phyloP scores from a whole-genome alignment of 2,329 filamentous ascomycete genomes.

The Hawksworthiomyces lignivorus region DNA sequence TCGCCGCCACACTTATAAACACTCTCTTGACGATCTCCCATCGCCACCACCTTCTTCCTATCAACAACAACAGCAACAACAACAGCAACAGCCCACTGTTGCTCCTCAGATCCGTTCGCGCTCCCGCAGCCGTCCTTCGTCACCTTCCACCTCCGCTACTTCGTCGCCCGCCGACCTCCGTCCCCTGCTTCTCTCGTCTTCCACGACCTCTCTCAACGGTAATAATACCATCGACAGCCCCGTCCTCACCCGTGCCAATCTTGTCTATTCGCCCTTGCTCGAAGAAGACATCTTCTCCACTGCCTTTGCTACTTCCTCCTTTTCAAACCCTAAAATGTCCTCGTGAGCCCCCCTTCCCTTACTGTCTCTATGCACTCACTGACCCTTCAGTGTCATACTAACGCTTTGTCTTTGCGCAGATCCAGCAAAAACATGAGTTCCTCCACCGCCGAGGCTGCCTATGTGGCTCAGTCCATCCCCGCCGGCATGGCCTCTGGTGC shows the following conservation, averaged over 20 bases:
- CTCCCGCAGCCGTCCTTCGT: conserved; percentile 4
- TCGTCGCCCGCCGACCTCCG: conserved; percentile 1
- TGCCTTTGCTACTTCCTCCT: background rate
- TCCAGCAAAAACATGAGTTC: conserved; percentile 16
- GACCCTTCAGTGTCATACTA: too few relatives aligned
- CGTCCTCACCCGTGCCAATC: conserved; percentile 1
- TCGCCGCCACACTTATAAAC: conserved; percentile 11
- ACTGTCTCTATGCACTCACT: too few relatives aligned
- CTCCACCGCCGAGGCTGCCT: conserved; percentile 9
- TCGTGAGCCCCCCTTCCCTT: conserved; percentile 11
- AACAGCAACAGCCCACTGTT: background rate
- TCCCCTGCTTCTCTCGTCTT: conserved; percentile 2
- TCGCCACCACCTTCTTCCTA: conserved; percentile 2
- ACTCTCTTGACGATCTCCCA: conserved; percentile 11
- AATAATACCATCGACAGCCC: background rate
- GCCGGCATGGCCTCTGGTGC: conserved; percentile 7
- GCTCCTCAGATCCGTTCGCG: conserved; percentile 1
- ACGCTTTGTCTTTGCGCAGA: too few relatives aligned
- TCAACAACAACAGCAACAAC: too few relatives aligned
- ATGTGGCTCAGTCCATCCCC: conserved; percentile 11
- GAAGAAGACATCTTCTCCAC: background rate
- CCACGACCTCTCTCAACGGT: background rate
- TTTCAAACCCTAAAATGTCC: conserved; percentile 13
- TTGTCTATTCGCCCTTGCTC: conserved; percentile 3
- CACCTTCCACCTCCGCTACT: conserved; percentile 1